Conservation (phyloP, 2,329 filamentous ascomycete species). For the Lachnum nothofagi region DNA sequence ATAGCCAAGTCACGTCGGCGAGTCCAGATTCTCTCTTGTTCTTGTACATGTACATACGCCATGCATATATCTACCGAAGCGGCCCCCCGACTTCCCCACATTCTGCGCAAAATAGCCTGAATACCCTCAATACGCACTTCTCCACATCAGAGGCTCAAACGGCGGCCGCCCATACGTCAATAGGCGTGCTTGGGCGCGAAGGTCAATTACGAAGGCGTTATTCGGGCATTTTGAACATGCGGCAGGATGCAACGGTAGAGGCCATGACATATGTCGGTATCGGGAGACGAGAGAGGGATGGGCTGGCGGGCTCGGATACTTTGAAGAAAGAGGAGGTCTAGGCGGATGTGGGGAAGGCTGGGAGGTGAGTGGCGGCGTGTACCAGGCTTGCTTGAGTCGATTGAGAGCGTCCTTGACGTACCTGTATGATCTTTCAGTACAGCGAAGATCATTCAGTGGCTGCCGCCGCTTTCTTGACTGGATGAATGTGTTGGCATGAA, state of each 20-base stretch:
- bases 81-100: not conserved
- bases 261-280: too few species aligned
- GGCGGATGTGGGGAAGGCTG: not conserved
- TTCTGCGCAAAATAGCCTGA: slow-evolving; percentile 5
- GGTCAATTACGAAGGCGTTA: not conserved
- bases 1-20: too few species aligned
- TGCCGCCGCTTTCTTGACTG: too few species aligned
- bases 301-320: not conserved
- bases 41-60: too few species aligned
- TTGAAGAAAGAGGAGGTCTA: not conserved
- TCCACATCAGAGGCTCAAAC: not conserved
- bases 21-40: too few species aligned
- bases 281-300: not conserved
- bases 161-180: not conserved
- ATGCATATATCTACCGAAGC: too few species aligned
- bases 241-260: too few species aligned
- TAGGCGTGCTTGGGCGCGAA: not conserved
- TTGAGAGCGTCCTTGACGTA: too few species aligned
- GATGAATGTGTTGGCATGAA: not conserved
- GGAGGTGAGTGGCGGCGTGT: too few species aligned
- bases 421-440: too few species aligned
- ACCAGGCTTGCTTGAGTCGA: too few species aligned
- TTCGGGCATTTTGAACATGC: not conserved
- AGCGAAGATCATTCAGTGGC: too few species aligned
- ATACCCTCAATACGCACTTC: not conserved